Base-by-base conservation (phyloP, 179 eudicot genomes). In the Spergularia azorica region DNA sequence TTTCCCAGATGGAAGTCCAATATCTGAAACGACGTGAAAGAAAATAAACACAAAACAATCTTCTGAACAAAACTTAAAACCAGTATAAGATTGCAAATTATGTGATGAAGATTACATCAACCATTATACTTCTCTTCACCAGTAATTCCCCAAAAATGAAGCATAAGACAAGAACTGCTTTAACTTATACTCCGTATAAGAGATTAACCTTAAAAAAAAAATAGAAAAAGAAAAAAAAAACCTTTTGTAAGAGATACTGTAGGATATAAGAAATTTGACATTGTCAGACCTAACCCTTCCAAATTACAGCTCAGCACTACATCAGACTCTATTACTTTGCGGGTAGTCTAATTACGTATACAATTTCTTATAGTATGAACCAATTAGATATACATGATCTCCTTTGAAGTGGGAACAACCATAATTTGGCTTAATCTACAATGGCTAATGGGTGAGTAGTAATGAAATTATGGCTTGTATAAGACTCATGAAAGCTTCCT, bases 1-100 rank as follows among this genome's bases (percentile, higher is more conserved):
- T 86, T 95, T 95, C 68, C 99, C 91, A 63, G 99, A 95, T 48
- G 99, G 99, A 67, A 95, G 97, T 70, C 96, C 96, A 74, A 93
- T 89, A 87, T 93, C 96, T 92, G 87, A 70, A 81, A 76, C 41
- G 60, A 72, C 66, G 64, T 26, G 15, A 52, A 21, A 70, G 52
- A 18, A 41, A 38, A 60, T 26, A 36, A 54, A 51, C 1, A 71
- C 9, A 9, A 52, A 64, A 32, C 70, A 13, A 80, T 66, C 1
- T 21, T 46, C 41, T 43, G 56, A 65, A 67, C 6, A 39, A 64
- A 17, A 46, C 16, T 41, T 38, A 18, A 5, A 13, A 9, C 18
- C 26, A 46, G 46, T 50, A 17, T 5, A 70, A 17, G 62, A 21
- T 36, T 14, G 14, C 9, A 66, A 57, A 16, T 41, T 41, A 54